Base-by-base conservation (phyloP, 2,329 filamentous ascomycete genomes). In the Scortechinia acanthostroma region DNA sequence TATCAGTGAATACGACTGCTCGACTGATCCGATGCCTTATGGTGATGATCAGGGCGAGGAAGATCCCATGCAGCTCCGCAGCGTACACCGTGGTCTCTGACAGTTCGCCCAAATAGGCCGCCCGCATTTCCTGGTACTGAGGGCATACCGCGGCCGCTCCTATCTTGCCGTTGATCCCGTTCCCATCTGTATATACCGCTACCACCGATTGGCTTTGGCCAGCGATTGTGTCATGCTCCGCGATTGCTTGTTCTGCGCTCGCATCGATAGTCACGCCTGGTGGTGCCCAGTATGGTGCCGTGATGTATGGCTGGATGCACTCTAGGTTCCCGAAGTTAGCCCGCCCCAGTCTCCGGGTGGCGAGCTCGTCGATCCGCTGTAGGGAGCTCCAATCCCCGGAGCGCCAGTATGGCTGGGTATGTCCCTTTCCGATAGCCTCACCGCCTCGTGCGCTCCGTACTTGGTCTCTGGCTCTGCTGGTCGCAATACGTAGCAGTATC, bases 51-150 rank as follows among this genome's bases (percentile, higher is more conserved):
- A 35, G 37, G 17, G 22, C n/a, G 15, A 42, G 52, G 50, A 16
- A 51, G 20, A 21, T 30, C 43, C 17, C 53, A 51, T 20, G 49
- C 46, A 53, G 45, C 43, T 54, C 51, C 37, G 45, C 51, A 4
- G 45, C 42, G 42, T 53, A 54, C 45, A 54, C 50, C 6, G 50
- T 54, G 25, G 51, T 50, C 6, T 50, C 21, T 45, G 30, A 19
- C 19, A 21, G 17, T 48, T 40, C 17, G 45, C 48, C 37, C 49
- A 51, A n/a, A 6, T 13, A 28, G 10, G 15, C 25, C n/a, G 21
- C 5, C 17, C 22, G 14, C 22, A 21, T 22, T 10, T 43, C 6
- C 20, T 43, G 42, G 25, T 14, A 10, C 20, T 42, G 19, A 4
- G 35, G 46, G 22, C 16, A n/a, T 3, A 43, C 30, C 23, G 46